phyloP scores from a whole-genome alignment of 768 basidiomycete species.

The Leccinellum luteum region DNA sequence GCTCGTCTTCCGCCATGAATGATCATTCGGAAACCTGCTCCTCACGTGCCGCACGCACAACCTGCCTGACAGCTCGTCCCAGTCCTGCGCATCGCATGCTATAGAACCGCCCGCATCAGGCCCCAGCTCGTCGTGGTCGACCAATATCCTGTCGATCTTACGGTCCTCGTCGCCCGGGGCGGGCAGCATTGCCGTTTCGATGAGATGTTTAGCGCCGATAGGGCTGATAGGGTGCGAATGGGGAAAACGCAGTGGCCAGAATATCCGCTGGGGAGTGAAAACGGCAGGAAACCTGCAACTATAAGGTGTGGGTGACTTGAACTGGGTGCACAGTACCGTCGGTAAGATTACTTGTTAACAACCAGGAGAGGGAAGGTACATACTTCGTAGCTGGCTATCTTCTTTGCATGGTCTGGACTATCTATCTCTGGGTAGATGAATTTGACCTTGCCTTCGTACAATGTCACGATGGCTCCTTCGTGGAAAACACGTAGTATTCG shows the following conservation, averaged over 20 bases:
- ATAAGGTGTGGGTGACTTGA: conserved; percentile 14
- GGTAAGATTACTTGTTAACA: not conserved
- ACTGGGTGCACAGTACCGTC: conserved; percentile 10
- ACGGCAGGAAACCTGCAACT: conserved; percentile 20
- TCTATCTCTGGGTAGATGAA: conserved; percentile 29
- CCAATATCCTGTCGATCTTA: conserved; percentile 18
- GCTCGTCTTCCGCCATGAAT: conserved; percentile 22
- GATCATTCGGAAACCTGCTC: conserved; percentile 23
- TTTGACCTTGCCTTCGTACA: conserved; percentile 25
- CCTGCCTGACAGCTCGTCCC: conserved; percentile 31
- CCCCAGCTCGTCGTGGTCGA: conserved; percentile 23
- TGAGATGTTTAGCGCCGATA: conserved; percentile 14
- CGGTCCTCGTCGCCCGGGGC: conserved; percentile 10
- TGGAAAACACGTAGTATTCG: conserved; percentile 28
- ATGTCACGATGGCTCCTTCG: conserved; percentile 25
- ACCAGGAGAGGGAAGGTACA: not conserved
- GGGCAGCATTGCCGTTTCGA: conserved; percentile 24
- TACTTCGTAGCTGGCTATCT: conserved; percentile 20
- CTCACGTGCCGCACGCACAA: conserved; percentile 25
- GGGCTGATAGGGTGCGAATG: not conserved
- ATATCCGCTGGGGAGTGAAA: conserved; percentile 29
- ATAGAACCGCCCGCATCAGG: conserved; percentile 6
- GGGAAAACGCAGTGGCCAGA: conserved; percentile 25
- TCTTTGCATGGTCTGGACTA: conserved; percentile 10
- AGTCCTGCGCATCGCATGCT: conserved; percentile 28